Evolutionary conservation across 108 stramenopile species (phyloP).

Genomic region (Nitzschia inconspicua): DNA sequence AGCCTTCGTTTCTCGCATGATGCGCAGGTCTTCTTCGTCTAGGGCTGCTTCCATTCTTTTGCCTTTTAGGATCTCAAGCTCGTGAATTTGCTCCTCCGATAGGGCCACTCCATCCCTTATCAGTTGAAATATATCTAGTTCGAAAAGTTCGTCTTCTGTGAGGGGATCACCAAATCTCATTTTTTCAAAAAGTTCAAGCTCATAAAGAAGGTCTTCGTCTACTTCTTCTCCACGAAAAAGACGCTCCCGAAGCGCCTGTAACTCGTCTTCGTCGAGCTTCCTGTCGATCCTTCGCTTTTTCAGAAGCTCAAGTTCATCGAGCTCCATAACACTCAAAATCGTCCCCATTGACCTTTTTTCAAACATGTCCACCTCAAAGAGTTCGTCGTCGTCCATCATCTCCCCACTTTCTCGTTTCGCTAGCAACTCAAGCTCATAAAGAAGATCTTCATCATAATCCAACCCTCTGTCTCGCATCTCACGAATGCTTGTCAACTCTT

Average conservation of each 20-base stretch:
- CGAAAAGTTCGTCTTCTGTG: constrained; percentile 11
- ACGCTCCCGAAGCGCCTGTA: constrained; percentile 1
- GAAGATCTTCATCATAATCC: constrained; percentile 9
- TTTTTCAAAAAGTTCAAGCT: constrained; percentile 17
- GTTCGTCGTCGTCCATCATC: not conserved
- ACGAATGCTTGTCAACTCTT: too few relatives aligned
- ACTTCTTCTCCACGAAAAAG: constrained; percentile 1
- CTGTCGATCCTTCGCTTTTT: not conserved
- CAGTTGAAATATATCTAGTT: constrained; percentile 2
- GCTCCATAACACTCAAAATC: not conserved
- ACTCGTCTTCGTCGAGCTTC: not conserved
- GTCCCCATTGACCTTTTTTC: not conserved
- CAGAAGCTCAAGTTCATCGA: constrained; percentile 17
- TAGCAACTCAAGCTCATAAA: constrained; percentile 23
- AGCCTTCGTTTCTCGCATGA: not conserved
- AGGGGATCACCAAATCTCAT: constrained; percentile 3
- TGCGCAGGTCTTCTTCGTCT: constrained; percentile 6
- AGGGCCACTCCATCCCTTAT: constrained; percentile 6
- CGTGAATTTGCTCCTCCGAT: constrained; percentile 7
- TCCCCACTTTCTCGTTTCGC: not conserved
- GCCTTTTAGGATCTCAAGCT: constrained; percentile 11
- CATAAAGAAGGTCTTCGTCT: constrained; percentile 16
- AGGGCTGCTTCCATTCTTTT: not conserved
- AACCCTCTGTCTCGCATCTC: not conserved
- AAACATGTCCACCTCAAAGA: not conserved